phyloP scores from a whole-genome alignment of 163 green algal species.

The Scenedesmus sp. region DNA sequence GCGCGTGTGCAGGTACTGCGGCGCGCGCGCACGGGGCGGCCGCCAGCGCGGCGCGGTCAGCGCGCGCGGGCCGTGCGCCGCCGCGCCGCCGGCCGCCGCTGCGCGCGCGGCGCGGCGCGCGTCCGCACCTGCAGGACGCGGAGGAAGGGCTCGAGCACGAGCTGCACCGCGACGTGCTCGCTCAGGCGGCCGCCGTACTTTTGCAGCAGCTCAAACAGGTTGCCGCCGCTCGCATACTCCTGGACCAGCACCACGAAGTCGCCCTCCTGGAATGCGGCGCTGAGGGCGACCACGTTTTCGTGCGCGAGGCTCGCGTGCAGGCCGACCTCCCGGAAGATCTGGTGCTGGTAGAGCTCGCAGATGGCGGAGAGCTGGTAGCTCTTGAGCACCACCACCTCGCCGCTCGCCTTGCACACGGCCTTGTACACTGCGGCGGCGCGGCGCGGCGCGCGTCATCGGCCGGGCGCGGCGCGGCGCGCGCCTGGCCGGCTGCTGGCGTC shows the following conservation, averaged over 20 bases:
- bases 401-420: conserved; percentile 51
- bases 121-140: conserved; percentile 53
- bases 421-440: conserved; percentile 50
- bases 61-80: too few species aligned
- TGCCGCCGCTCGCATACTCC: conserved; percentile 67
- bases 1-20: conserved; percentile 60
- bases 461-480: too few species aligned
- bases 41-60: too few species aligned
- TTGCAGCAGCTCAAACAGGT: conserved; percentile 70
- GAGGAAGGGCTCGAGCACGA: conserved; percentile 67
- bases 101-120: too few species aligned
- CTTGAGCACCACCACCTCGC: conserved; percentile 59
- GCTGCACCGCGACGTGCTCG: conserved; percentile 62
- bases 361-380: conserved; percentile 57
- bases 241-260: conserved; percentile 68
- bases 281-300: conserved; percentile 78
- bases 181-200: conserved; percentile 63
- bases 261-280: conserved; percentile 74
- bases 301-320: conserved; percentile 73
- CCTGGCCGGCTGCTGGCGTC: too few species aligned
- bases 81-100: too few species aligned
- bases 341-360: conserved; percentile 66
- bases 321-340: conserved; percentile 64
- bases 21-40: too few species aligned
- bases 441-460: too few species aligned